Evolutionary conservation across 805 yeast genomes (phyloP).

Genomic region (Metschnikowia borealis): DNA sequence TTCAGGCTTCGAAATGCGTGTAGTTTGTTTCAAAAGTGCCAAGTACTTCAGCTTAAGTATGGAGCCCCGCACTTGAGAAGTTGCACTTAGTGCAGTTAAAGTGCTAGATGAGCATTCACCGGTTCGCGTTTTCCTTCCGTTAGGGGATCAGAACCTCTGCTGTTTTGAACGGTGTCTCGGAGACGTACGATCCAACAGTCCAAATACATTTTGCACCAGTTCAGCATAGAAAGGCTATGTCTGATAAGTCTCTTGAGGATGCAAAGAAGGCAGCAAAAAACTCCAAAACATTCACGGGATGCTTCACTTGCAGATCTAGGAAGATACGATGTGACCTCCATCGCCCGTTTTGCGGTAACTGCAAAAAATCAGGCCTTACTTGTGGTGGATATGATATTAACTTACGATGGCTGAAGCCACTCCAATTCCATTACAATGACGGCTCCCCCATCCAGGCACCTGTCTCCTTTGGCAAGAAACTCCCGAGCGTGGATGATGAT

Average conservation of each 20-base stretch:
- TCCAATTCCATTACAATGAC: constrained; percentile 26
- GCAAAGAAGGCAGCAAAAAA: constrained; percentile 3
- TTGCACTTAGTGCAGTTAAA: not conserved
- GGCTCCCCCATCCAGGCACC: constrained; percentile 28
- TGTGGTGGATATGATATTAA: constrained; percentile 86
- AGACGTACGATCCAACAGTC: not conserved
- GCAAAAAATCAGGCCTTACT: constrained; percentile 58
- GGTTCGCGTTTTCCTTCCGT: constrained; percentile 2
- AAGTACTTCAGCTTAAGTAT: not conserved
- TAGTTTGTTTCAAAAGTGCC: not conserved
- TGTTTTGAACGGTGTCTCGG: not conserved
- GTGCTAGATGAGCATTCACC: not conserved
- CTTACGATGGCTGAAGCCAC: constrained; percentile 69
- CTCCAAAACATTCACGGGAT: constrained; percentile 76
- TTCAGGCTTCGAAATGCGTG: too few species aligned
- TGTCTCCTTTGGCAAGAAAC: constrained; percentile 27
- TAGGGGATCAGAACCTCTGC: not conserved
- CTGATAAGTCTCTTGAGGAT: not conserved
- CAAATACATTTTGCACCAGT: not conserved
- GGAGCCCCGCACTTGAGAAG: not conserved
- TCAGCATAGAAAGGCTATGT: not conserved
- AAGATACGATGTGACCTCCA: constrained; percentile 77
- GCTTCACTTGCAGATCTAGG: constrained; percentile 80
- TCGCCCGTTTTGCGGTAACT: constrained; percentile 67
- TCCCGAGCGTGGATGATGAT: constrained; percentile 13